Evolutionary conservation across 2,329 filamentous ascomycete species (phyloP).

Genomic region (Fusarium torulosum): DNA sequence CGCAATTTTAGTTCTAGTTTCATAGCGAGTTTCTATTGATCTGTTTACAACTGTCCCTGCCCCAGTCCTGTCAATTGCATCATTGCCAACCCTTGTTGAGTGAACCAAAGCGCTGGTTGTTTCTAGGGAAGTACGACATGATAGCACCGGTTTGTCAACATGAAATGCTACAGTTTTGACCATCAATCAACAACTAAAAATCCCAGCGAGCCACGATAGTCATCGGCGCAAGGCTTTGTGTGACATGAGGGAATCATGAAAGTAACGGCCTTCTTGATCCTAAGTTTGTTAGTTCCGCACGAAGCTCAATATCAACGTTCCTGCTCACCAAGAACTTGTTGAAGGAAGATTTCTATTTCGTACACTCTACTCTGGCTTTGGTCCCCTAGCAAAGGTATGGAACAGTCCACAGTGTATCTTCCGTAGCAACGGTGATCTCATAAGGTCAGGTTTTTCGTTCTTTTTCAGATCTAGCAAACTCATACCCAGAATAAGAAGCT

Average conservation of each 20-base stretch:
- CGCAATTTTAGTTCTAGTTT: neutral
- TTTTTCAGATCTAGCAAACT: neutral
- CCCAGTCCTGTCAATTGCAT: neutral
- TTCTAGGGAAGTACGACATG: neutral
- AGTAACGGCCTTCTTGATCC: neutral
- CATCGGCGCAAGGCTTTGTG: neutral
- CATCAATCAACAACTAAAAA: neutral
- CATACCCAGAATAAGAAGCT: neutral
- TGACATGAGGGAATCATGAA: neutral
- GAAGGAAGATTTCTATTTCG: neutral
- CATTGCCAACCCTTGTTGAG: neutral
- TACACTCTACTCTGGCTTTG: neutral
- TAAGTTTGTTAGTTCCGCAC: too few relatives aligned
- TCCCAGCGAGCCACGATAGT: neutral
- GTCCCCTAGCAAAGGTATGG: too few relatives aligned
- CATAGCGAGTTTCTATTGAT: constrained; percentile 6
- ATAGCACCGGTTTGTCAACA: neutral
- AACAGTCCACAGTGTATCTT: too few relatives aligned
- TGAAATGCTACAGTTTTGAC: neutral
- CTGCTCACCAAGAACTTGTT: neutral
- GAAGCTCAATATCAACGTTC: neutral
- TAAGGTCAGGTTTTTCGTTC: neutral
- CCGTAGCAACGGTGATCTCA: neutral
- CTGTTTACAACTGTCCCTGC: too few relatives aligned
- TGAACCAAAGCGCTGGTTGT: neutral